Evolutionary conservation across 805 yeast species (phyloP), one percentile per base, ranked within the genome.

Genomic region (Wickerhamomyces chaumierensis): DNA sequence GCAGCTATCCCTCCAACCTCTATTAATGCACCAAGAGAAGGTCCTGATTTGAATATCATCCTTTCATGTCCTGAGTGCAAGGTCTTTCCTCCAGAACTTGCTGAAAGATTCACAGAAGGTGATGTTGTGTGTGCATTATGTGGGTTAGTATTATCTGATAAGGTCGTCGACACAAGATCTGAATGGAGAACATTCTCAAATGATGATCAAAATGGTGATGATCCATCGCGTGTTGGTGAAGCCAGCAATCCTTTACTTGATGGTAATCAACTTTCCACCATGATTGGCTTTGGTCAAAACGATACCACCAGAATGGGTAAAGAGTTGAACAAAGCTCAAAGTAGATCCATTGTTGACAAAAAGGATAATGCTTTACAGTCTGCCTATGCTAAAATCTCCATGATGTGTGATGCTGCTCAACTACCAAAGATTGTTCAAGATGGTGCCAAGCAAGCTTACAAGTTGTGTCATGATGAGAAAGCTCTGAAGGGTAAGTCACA

Each of bases 141-240:
- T 66, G 98, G 98, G 3, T 67, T 92, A 41, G 97, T 90, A 2
- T 71, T 92, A 18, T 84, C 95, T 49, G 95, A 87, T 56, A 71
- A 88, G 46, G 79, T 90, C 37, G 95, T 90, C 23, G 98, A 90
- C 54, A 88, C 95, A 4, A 71, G 97, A 48, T 85, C 96, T 1
- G 98, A 90, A 67, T 90, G 98, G 98, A 83, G 98, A 67, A 92
- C 98, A 2, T 90, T 90, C 59, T 81, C 94, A 42, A 92, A 92
- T 56, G 98, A 90, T 58, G 98, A 90, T 60, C 97, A 90, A 59
- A 92, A 90, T 50, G 95, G 94, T 51, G 96, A 87, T 60, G 98
- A 90, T 58, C 98, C 98, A 4, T 80, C 92, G 48, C 97, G 98
- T 83, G 98, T 90, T 46, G 98, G 98, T 60, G 96, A 88, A 56